Evolutionary conservation across 768 basidiomycete genomes (phyloP).

Genomic region (Daedaleopsis sinensis): DNA sequence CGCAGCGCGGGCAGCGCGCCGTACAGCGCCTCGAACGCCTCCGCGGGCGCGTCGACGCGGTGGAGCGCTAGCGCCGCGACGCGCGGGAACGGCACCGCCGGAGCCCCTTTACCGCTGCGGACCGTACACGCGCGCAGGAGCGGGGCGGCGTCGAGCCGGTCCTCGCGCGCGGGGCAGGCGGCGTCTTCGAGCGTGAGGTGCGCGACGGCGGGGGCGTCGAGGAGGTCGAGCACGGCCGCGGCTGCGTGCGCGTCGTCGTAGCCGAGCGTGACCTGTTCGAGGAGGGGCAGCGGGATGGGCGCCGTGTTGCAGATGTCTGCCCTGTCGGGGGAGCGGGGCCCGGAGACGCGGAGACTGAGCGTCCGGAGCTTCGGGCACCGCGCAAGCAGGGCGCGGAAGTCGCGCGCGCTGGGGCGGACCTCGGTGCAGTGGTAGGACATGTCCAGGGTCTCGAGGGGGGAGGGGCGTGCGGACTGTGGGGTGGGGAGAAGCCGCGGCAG

Average conservation of each 20-base stretch:
- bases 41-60: constrained; percentile 39
- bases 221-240: constrained; percentile 40
- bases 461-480: neutral
- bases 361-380: constrained; percentile 43
- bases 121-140: constrained; percentile 35
- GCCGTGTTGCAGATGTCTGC: neutral
- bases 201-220: constrained; percentile 44
- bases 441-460: constrained; percentile 40
- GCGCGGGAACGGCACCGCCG: constrained; percentile 37
- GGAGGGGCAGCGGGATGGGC: constrained; percentile 32
- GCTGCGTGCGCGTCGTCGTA: constrained; percentile 46
- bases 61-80: constrained; percentile 40
- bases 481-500: constrained; percentile 33
- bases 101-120: no score
- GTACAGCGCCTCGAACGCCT: constrained; percentile 22
- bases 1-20: constrained; percentile 21
- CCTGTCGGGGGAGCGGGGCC: constrained; percentile 31
- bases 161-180: constrained; percentile 42
- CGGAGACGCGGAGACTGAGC: constrained; percentile 53
- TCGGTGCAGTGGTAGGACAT: constrained; percentile 56
- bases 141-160: constrained; percentile 34
- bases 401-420: constrained; percentile 52
- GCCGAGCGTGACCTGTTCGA: constrained; percentile 45
- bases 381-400: constrained; percentile 47
- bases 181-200: constrained; percentile 49